phyloP scores from a whole-genome alignment of 2,329 filamentous ascomycete genomes.

The Trichoderma sp. region DNA sequence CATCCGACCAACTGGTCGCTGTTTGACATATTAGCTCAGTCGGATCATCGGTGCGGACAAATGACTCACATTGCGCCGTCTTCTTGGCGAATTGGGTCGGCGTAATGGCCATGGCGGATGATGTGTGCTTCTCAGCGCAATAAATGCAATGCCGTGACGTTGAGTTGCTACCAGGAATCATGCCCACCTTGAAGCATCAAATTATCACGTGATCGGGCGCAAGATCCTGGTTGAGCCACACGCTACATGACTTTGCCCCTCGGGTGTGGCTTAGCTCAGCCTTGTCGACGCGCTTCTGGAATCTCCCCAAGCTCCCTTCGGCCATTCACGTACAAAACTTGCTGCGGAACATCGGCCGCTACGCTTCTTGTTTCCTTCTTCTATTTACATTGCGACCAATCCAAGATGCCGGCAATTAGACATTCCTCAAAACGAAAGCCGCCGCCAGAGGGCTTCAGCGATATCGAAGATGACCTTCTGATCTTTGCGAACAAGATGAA shows the following conservation, averaged over 20 bases:
- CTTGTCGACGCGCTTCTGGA: conserved; percentile 13
- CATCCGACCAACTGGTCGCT: conserved; percentile 89
- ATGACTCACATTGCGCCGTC: conserved; percentile 69
- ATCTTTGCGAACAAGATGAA: conserved; percentile 91
- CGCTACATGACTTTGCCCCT: conserved; percentile 16
- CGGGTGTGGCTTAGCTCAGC: conserved; percentile 20
- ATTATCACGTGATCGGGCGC: conserved; percentile 32
- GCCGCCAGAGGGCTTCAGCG: conserved; percentile 80
- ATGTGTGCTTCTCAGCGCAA: conserved; percentile 34
- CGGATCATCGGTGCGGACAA: not conserved
- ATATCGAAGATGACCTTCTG: conserved; percentile 82
- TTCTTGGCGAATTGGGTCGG: conserved; percentile 86
- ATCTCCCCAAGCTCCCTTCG: not conserved
- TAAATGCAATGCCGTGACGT: conserved; percentile 32
- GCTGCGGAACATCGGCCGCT: not conserved
- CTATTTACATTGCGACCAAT: not conserved
- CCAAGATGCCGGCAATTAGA: conserved; percentile 70
- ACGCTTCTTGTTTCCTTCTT: not conserved
- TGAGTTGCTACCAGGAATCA: conserved; percentile 27
- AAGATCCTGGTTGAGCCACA: conserved; percentile 24
- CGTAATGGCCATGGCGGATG: conserved; percentile 75
- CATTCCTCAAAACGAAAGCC: conserved; percentile 75
- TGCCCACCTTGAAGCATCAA: conserved; percentile 15
- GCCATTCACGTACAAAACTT: not conserved
- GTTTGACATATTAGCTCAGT: conserved; percentile 37